These are phyloP conservation scores for Aspergillus cristatus DNA, from an alignment of 495 filamentous ascomycete genomes.

Conservation along the genomic window DNA sequence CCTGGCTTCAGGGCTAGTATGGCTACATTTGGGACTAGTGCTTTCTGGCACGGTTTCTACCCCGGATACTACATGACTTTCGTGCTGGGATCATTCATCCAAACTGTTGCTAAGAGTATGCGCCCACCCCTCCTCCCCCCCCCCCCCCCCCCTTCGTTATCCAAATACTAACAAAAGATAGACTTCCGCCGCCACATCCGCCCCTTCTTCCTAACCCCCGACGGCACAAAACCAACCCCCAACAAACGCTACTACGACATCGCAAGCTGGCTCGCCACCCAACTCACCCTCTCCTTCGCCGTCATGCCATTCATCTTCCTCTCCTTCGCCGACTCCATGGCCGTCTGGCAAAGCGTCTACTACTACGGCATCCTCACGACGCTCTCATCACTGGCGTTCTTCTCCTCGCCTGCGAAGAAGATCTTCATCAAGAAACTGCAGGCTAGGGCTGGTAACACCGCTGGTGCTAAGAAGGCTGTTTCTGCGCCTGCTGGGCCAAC, in stretches of 20 bases:
- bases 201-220: conserved; percentile 82
- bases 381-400: conserved; percentile 57
- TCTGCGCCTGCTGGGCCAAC: too few species aligned
- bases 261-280: conserved; percentile 68
- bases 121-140: conserved; percentile 2
- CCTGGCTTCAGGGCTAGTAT: conserved; percentile 91
- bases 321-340: conserved; percentile 52
- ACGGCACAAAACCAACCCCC: conserved; percentile 52
- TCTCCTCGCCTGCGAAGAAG: conserved; percentile 65
- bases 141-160: neutral
- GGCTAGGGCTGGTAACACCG: conserved; percentile 29
- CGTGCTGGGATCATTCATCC: conserved; percentile 77
- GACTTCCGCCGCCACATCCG: conserved; percentile 84
- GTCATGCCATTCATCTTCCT: conserved; percentile 79
- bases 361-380: conserved; percentile 73
- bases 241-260: conserved; percentile 84
- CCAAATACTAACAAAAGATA: conserved; percentile 24
- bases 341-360: conserved; percentile 77
- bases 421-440: conserved; percentile 52
- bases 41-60: conserved; percentile 97
- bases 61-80: conserved; percentile 94
- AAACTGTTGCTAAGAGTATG: conserved; percentile 89
- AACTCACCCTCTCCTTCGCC: conserved; percentile 73
- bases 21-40: conserved; percentile 88
- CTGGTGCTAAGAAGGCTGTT: conserved; percentile 25